These are phyloP conservation scores for Trametes villosa DNA, from an alignment of 768 basidiomycete genomes.

Conservation along the genomic window DNA sequence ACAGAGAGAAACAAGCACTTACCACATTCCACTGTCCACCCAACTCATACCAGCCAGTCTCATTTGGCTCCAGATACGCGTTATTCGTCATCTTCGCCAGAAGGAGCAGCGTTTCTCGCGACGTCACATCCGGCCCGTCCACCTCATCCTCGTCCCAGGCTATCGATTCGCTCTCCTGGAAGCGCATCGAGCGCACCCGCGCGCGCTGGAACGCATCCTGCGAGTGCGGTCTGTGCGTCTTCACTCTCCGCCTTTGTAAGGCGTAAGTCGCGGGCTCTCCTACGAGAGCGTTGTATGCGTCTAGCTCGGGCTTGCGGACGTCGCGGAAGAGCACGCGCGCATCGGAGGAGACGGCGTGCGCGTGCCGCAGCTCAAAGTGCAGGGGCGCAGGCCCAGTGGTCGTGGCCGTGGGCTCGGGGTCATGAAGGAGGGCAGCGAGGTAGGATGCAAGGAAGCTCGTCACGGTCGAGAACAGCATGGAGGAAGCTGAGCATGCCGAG, in stretches of 20 bases:
- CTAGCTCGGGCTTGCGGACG: conserved; percentile 33
- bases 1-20: conserved; percentile 23
- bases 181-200: conserved; percentile 36
- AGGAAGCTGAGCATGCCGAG: conserved; percentile 18
- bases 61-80: conserved; percentile 72
- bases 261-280: conserved; percentile 35
- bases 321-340: conserved; percentile 67
- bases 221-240: conserved; percentile 55
- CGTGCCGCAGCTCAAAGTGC: conserved; percentile 69
- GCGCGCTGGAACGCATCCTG: conserved; percentile 42
- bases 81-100: conserved; percentile 97
- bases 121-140: conserved; percentile 74
- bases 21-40: conserved; percentile 66
- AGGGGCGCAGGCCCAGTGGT: conserved; percentile 30
- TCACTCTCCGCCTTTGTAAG: conserved; percentile 46
- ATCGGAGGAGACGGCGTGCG: conserved; percentile 60
- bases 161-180: conserved; percentile 44
- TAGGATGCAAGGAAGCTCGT: conserved; percentile 20
- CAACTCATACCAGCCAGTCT: conserved; percentile 79
- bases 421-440: conserved; percentile 10
- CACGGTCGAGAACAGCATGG: conserved; percentile 28
- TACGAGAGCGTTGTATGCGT: conserved; percentile 7
- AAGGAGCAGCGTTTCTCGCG: conserved; percentile 71
- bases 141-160: conserved; percentile 81
- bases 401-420: not conserved